Evolutionary conservation across 805 yeast species (phyloP), one percentile per base, ranked within the genome.

Genomic region (Wickerhamomyces strasburgensis): DNA sequence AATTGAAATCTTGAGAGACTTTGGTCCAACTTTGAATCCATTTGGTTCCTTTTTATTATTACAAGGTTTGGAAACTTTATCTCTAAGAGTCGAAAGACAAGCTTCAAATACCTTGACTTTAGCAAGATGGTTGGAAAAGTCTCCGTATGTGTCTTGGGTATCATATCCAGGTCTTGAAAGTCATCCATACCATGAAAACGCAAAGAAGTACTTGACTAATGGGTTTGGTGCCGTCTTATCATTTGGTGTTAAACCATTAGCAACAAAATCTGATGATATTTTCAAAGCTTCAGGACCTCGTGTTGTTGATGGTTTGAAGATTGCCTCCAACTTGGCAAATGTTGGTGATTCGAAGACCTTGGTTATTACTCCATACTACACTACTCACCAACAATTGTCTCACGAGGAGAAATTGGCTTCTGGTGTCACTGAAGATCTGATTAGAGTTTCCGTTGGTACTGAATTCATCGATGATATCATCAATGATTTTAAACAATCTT

Each of bases 291-390:
- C 89, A 28, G 87, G 95, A 51, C 89, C 90, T 37, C 73, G 70
- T 51, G 86, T 88, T 43, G 96, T 86, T 43, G 96, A 89, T 62
- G 67, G 65, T 51, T 75, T 93, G 62, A 76, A 86, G 63, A 65
- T 93, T 40, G 94, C 95, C 39, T 82, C 95, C 23, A 85, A 88
- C 68, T 77, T 93, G 58, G 98, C 98, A 34, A 90, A 90, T 56
- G 97, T 90, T 41, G 98, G 98, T 58, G 98, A 90, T 57, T 80
- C 90, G 34, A 93, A 90, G 70, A 86, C 98, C 31, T 73, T 90
- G 58, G 95, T 90, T 40, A 90, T 90, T 62, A 89, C 96, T 37
- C 98, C 98, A 48, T 89, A 82, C 73, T 87, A 75, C 65, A 93
- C 98, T 28, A 90, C 98, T 18, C 98, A 90, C 65, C 89, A 87